phyloP scores from a whole-genome alignment of 805 yeast genomes.

The Yamadazyma kitorensis region DNA sequence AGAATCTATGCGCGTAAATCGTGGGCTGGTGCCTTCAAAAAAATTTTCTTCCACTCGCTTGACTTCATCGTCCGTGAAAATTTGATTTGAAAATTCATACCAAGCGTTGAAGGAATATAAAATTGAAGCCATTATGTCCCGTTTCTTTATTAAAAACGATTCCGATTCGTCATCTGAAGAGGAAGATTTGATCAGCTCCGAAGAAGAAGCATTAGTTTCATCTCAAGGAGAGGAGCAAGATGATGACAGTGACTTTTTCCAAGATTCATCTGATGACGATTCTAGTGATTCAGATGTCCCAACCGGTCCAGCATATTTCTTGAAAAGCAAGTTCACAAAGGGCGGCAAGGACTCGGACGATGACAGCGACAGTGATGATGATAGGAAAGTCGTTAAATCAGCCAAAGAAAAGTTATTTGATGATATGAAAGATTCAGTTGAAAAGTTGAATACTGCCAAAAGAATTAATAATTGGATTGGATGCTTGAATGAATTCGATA shows the following conservation, averaged over 20 bases:
- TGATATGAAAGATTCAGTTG: slow-evolving; percentile 69
- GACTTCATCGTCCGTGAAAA: too few relatives aligned
- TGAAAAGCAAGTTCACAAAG: slow-evolving; percentile 49
- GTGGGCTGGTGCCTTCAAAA: too few relatives aligned
- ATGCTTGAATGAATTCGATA: slow-evolving; percentile 75
- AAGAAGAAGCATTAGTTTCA: slow-evolving; percentile 50
- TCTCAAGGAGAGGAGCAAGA: slow-evolving; percentile 36
- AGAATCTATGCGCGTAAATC: too few relatives aligned
- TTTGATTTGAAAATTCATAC: too few relatives aligned
- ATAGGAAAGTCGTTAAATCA: slow-evolving; percentile 82
- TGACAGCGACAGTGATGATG: slow-evolving; percentile 66
- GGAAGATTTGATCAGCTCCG: slow-evolving; percentile 52
- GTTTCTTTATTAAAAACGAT: slow-evolving; percentile 76
- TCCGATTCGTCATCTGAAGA: slow-evolving; percentile 54
- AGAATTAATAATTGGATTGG: slow-evolving; percentile 76
- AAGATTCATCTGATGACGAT: slow-evolving; percentile 26
- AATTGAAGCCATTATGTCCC: too few relatives aligned
- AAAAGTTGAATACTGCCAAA: slow-evolving; percentile 65
- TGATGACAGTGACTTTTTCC: slow-evolving; percentile 52
- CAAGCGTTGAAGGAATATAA: too few relatives aligned
- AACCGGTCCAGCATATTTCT: slow-evolving; percentile 53
- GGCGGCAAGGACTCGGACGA: slow-evolving; percentile 37
- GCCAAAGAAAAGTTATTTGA: slow-evolving; percentile 91
- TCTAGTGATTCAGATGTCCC: slow-evolving; percentile 33
- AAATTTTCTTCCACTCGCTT: too few relatives aligned